phyloP scores from a whole-genome alignment of 345 rosid species.

The Kandelia obovata region DNA sequence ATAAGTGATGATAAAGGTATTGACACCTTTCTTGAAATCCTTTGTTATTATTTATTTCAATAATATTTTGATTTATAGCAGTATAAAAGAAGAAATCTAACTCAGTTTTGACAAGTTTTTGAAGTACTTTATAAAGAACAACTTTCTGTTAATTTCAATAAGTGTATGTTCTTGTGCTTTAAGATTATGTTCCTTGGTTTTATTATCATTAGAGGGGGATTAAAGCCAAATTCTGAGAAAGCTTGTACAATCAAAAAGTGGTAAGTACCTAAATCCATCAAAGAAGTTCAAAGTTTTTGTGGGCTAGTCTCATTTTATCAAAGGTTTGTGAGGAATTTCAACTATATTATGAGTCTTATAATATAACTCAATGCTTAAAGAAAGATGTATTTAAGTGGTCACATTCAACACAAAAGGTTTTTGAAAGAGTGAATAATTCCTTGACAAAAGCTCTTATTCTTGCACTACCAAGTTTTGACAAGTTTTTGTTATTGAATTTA shows the following conservation, averaged over 20 bases:
- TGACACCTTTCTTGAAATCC: no score
- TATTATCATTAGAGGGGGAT: no score
- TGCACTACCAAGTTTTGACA: not conserved
- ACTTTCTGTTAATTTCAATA: no score
- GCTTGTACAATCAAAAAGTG: no score
- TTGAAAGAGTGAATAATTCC: not conserved
- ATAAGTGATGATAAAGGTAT: no score
- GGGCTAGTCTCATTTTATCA: not conserved
- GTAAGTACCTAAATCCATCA: not conserved
- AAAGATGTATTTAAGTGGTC: not conserved
- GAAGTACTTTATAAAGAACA: no score
- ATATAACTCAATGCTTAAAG: not conserved
- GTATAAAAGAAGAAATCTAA: no score
- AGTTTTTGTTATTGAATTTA: conserved; percentile 9
- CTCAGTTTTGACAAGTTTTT: no score
- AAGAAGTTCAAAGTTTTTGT: not conserved
- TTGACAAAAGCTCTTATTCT: not conserved
- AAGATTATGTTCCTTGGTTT: no score
- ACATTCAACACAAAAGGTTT: not conserved
- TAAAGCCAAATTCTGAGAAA: not conserved
- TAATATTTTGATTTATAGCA: no score
- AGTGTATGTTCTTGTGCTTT: no score
- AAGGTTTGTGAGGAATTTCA: not conserved
- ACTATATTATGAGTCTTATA: not conserved
- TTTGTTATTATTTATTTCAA: no score